A percentile compares a stretch with the other conserved stretches of the same genome.
Evolutionary conservation across 192 early-diverging fungal genomes (phyloP).

Genomic region (Linderina pennispora): DNA sequence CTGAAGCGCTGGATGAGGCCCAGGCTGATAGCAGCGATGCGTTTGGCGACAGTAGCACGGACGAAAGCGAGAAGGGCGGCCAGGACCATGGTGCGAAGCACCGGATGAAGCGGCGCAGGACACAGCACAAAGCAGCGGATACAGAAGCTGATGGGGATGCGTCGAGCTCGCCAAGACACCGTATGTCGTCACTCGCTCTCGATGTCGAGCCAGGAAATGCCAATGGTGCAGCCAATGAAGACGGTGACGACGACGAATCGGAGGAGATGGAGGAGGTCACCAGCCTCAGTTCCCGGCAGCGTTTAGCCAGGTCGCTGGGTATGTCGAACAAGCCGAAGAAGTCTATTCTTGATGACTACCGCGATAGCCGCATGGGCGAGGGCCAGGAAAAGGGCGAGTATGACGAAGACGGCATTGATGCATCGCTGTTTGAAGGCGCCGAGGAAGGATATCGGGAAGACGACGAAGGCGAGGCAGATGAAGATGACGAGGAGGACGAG

Average conservation of each 20-base stretch:
- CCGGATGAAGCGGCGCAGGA: conserved; percentile 24
- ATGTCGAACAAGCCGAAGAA: conserved; percentile 3
- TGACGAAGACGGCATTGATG: conserved; percentile 7
- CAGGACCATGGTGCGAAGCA: conserved; percentile 7
- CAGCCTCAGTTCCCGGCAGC: background rate
- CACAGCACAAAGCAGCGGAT: no score
- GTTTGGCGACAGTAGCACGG: conserved; percentile 18
- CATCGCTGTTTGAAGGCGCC: conserved; percentile 7
- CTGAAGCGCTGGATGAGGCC: conserved; percentile 5
- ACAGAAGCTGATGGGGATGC: no score
- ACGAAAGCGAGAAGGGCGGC: conserved; percentile 28
- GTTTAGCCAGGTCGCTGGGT: conserved; percentile 5
- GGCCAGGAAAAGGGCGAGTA: conserved; percentile 4
- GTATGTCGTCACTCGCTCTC: conserved; percentile 10
- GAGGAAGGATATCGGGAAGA: background rate
- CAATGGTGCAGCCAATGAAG: conserved; percentile 11
- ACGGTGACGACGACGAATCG: conserved; percentile 3
- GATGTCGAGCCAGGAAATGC: no score
- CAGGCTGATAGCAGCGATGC: conserved; percentile 22
- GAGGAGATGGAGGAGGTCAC: conserved; percentile 1
- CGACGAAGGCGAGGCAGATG: background rate
- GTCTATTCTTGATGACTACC: conserved; percentile 5
- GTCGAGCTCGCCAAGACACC: conserved; percentile 2
- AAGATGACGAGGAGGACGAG: background rate
- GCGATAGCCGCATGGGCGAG: background rate